A percentile compares a stretch with the other conserved stretches of the same genome.
Conservation (phyloP, 2,329 filamentous ascomycete species). For the Sporothrix luriei region DNA sequence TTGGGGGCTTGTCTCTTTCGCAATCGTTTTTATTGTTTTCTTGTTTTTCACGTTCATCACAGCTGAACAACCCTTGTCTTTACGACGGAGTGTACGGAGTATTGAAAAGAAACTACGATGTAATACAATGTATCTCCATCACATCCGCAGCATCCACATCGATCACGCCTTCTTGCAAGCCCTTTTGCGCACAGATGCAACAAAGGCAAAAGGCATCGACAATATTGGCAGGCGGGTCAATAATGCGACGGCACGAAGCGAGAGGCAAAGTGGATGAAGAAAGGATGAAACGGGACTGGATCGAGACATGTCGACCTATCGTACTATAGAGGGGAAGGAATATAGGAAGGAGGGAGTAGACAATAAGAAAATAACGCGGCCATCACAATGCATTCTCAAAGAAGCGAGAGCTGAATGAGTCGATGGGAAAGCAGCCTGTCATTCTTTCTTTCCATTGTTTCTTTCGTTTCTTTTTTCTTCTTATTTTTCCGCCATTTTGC, state of each 20-base stretch:
- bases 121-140: not conserved
- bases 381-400: constrained; percentile 5
- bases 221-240: constrained; percentile 11
- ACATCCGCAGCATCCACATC: too few relatives aligned
- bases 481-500: too few relatives aligned
- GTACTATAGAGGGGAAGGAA: too few relatives aligned
- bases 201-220: not conserved
- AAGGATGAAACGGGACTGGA: not conserved
- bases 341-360: not conserved
- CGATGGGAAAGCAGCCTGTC: not conserved
- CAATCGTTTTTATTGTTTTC: not conserved
- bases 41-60: not conserved
- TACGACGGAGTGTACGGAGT: not conserved
- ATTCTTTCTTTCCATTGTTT: not conserved
- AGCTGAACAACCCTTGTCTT: constrained; percentile 19
- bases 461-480: too few relatives aligned
- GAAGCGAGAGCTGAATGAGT: not conserved
- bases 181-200: constrained; percentile 7
- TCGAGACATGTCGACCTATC: too few relatives aligned
- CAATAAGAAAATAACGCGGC: not conserved
- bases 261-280: not conserved
- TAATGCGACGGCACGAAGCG: constrained; percentile 14
- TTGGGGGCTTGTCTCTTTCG: not conserved
- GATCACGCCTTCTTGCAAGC: not conserved
- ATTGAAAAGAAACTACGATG: too few relatives aligned